Evolutionary conservation across 1,284 basidiomycete genomes (phyloP), one percentile per base, ranked within the genome.

Genomic region (Trichosporon asahii): DNA sequence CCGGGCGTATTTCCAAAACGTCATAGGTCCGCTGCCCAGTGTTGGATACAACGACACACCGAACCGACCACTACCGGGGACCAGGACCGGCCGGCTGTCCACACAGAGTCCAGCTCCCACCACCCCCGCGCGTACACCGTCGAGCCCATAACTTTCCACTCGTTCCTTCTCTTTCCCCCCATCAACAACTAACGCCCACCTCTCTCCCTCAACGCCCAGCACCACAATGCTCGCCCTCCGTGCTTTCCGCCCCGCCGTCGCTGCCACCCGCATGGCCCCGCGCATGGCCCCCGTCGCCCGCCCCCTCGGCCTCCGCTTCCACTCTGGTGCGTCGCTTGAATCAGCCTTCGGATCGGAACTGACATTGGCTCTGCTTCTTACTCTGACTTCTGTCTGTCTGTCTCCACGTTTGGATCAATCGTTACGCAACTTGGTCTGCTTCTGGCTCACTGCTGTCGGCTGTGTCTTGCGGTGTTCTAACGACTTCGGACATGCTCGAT

Each of bases 401-500:
- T 44, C 40, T 44, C 18, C 18, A 53, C 23, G 49, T 18, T 9
- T 53, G 15, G n/a, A 8, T 12, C 21, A 11, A 31, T 9, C 57
- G 3, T 14, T 14, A 31, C 57, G 12, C 8, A 12, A 33, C 29
- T 33, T 15, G 3, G n/a, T n/a, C 18, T 9, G 33, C 57, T 31
- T 33, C 29, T 29, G 15, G 9, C 11, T 2, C 14, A 14, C 55
- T 31, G n/a, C 25, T n/a, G 14, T 5, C 27, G 11, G 27, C 55
- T 15, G 27, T 11, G 18, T 31, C 55, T 21, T 15, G 33, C 61
- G 21, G 4, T 64, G 31, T 64, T 29, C 61, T 18, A 31, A n/a
- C 61, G n/a, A 60, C 65, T 44, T 61, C 49, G 33, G 70, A 68
- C 63, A 15, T 7, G 29, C 55, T 60, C 55, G 55, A 44, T 44